Percentiles rank a stretch among this genome's conserved stretches.
phyloP scores from a whole-genome alignment of 345 rosid species.

The Schrenkiella parvula region DNA sequence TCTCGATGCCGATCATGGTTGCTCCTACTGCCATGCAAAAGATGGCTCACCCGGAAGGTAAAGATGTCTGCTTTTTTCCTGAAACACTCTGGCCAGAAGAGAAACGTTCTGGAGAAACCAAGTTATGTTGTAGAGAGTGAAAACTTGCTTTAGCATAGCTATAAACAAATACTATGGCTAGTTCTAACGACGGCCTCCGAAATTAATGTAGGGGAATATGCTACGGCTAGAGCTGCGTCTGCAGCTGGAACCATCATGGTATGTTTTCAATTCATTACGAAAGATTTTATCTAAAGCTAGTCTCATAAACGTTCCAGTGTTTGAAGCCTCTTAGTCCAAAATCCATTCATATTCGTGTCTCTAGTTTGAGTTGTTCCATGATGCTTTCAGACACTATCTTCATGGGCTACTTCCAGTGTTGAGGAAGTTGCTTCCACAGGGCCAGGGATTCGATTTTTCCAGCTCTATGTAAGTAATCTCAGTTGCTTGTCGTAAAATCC shows the following conservation, averaged over 20 bases:
- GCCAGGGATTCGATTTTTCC: slow-evolving; percentile 82
- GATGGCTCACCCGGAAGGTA: slow-evolving; percentile 91
- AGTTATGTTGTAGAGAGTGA: neutral
- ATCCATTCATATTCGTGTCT: neutral
- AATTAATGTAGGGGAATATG: slow-evolving; percentile 59
- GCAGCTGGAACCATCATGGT: slow-evolving; percentile 82
- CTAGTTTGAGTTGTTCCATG: neutral
- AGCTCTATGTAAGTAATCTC: slow-evolving; percentile 66
- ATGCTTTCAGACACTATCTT: slow-evolving; percentile 66
- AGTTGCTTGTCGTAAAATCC: neutral
- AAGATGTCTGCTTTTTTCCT: neutral
- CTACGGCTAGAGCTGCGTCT: slow-evolving; percentile 79
- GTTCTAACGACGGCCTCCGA: neutral
- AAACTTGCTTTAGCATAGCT: neutral
- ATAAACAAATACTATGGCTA: neutral
- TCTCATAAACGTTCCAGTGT: neutral
- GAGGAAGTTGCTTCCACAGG: slow-evolving; percentile 97
- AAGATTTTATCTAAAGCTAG: neutral
- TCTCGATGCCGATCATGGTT: slow-evolving; percentile 85
- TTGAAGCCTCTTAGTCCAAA: neutral
- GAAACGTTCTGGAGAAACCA: neutral
- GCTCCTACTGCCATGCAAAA: slow-evolving; percentile 82
- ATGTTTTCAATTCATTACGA: neutral
- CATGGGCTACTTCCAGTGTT: slow-evolving; percentile 90
- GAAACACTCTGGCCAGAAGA: neutral